These are phyloP conservation scores for Hypholoma sublateritium DNA, from an alignment of 768 basidiomycete genomes.

Conservation along the genomic window DNA sequence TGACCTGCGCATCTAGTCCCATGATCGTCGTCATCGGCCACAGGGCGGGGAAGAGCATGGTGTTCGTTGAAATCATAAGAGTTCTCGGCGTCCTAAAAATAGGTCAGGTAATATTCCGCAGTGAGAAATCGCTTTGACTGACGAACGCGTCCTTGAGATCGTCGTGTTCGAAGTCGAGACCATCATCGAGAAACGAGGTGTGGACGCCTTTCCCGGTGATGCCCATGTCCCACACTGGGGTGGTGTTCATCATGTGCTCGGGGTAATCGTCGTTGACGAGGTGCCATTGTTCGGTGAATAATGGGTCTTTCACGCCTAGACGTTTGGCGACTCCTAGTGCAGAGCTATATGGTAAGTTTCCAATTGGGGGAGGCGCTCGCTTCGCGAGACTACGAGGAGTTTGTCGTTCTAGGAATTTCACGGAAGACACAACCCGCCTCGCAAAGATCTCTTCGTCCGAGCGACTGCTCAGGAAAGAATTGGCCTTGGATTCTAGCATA, in stretches of 20 bases:
- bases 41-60: conserved; percentile 77
- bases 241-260: conserved; percentile 87
- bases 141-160: conserved; percentile 93
- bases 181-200: conserved; percentile 90
- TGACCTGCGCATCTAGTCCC: conserved; percentile 98
- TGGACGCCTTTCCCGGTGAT: conserved; percentile 84
- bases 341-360: conserved; percentile 26
- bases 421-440: conserved; percentile 46
- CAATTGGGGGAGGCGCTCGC: conserved; percentile 64
- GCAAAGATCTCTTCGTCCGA: conserved; percentile 40
- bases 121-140: conserved; percentile 30
- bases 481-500: conserved; percentile 34
- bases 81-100: conserved; percentile 68
- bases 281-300: conserved; percentile 90
- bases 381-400: conserved; percentile 61
- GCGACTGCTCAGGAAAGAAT: conserved; percentile 32
- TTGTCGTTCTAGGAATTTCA: conserved; percentile 61
- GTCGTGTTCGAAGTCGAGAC: conserved; percentile 81
- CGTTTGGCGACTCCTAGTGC: conserved; percentile 49
- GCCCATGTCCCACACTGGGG: conserved; percentile 86
- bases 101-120: conserved; percentile 21
- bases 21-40: conserved; percentile 86
- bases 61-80: conserved; percentile 98
- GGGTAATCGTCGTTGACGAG: conserved; percentile 81
- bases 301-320: conserved; percentile 74